These are phyloP conservation scores for Yamadazyma philogaea DNA, from an alignment of 805 yeast genomes.

Conservation along the genomic window DNA sequence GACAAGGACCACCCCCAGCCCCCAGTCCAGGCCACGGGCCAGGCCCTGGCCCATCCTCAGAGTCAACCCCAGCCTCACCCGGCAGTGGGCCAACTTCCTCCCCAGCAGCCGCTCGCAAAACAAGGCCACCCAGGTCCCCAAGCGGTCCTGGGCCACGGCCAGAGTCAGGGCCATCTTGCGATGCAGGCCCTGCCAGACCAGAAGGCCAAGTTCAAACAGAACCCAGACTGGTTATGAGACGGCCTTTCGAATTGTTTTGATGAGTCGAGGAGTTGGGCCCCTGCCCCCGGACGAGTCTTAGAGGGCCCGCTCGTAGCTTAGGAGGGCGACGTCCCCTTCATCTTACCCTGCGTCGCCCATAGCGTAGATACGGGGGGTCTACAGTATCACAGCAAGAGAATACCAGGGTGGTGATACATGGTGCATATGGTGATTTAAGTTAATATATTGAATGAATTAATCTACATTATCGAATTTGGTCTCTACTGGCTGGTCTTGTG, in stretches of 20 bases:
- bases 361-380: too few species aligned
- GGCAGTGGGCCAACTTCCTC: slow-evolving; percentile 3
- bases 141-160: slow-evolving; percentile 11
- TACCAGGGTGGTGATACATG: too few species aligned
- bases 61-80: slow-evolving; percentile 15
- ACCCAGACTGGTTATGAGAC: slow-evolving; percentile 16
- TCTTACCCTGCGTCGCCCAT: too few species aligned
- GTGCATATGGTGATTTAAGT: neutral
- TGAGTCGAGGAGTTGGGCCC: too few species aligned
- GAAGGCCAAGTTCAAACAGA: slow-evolving; percentile 11
- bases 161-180: neutral
- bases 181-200: neutral
- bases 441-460: slow-evolving; percentile 5
- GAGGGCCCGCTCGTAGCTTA: too few species aligned
- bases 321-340: too few species aligned
- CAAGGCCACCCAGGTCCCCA: slow-evolving; percentile 5
- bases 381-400: too few species aligned
- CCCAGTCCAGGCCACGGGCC: slow-evolving; percentile 8
- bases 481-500: slow-evolving; percentile 2
- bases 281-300: too few species aligned
- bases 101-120: slow-evolving; percentile 5
- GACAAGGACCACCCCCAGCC: slow-evolving; percentile 7
- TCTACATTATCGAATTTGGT: slow-evolving; percentile 16
- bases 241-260: too few species aligned
- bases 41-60: slow-evolving; percentile 10